Evolutionary conservation across 1,284 basidiomycete genomes (phyloP).

Genomic region (Stereum hirsutum): DNA sequence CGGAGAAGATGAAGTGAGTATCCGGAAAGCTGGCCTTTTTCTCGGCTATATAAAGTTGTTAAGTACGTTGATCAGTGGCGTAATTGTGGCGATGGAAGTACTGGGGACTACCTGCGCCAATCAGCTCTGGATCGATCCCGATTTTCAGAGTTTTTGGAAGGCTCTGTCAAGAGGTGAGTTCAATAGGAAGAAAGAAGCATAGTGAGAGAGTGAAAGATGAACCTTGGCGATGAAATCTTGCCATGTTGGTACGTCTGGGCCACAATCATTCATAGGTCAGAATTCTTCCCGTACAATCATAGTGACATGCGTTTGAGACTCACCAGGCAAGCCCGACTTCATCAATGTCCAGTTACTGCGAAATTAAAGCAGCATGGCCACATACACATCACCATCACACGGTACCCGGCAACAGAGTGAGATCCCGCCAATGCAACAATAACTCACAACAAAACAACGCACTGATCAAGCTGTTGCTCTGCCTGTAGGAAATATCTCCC

Average conservation of each 20-base stretch:
- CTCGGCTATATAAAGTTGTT: conserved; percentile 21
- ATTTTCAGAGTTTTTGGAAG: conserved; percentile 54
- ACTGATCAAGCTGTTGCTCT: conserved; percentile 79
- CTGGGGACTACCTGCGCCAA: conserved; percentile 43
- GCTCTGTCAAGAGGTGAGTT: conserved; percentile 32
- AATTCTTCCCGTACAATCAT: too few relatives aligned
- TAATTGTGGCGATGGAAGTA: not conserved
- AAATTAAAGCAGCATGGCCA: too few relatives aligned
- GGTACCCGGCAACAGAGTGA: too few relatives aligned
- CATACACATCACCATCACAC: too few relatives aligned
- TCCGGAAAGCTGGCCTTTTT: conserved; percentile 50
- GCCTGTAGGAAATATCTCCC: conserved; percentile 94
- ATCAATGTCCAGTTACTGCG: conserved; percentile 85
- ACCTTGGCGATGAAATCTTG: conserved; percentile 77
- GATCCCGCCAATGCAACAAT: not conserved
- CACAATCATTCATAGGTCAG: too few relatives aligned
- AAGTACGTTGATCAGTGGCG: not conserved
- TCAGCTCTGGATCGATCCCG: conserved; percentile 76
- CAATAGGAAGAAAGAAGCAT: not conserved
- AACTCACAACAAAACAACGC: conserved; percentile 15
- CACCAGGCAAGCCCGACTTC: conserved; percentile 80
- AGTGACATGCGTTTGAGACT: too few relatives aligned
- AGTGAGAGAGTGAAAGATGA: conserved; percentile 3
- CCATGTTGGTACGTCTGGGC: conserved; percentile 86
- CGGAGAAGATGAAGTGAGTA: conserved; percentile 55